phyloP scores from a whole-genome alignment of 257 asterid species.

The Jacaranda mimosifolia region DNA sequence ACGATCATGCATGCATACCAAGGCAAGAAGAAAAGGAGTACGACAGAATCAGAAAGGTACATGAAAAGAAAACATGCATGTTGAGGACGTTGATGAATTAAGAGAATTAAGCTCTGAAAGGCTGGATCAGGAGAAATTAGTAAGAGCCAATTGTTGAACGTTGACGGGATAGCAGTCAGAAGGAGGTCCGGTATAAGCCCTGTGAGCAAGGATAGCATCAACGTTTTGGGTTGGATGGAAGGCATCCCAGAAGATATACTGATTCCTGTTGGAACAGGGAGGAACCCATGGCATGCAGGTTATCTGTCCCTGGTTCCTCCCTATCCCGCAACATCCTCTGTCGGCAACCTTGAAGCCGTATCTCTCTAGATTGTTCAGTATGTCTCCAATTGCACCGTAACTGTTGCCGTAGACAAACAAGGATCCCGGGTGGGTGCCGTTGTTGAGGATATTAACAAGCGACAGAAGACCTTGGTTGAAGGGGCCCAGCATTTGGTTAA shows the following conservation, averaged over 20 bases:
- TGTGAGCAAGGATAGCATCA: slow-evolving; percentile 65
- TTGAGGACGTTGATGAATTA: no score
- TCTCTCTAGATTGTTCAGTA: slow-evolving; percentile 59
- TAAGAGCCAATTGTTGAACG: slow-evolving; percentile 71
- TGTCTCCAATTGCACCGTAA: slow-evolving; percentile 71
- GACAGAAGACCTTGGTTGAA: slow-evolving; percentile 70
- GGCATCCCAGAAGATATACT: slow-evolving; percentile 90
- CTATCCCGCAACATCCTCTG: slow-evolving; percentile 85
- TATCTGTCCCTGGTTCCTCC: slow-evolving; percentile 75
- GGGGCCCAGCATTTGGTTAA: slow-evolving; percentile 73
- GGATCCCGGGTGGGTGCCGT: slow-evolving; percentile 76
- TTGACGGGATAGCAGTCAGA: slow-evolving; percentile 72
- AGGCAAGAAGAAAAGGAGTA: no score
- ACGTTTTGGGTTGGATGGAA: slow-evolving; percentile 85
- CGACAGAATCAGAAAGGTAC: no score
- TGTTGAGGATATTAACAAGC: slow-evolving; percentile 69
- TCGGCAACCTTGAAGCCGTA: slow-evolving; percentile 72
- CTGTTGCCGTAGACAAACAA: slow-evolving; percentile 73
- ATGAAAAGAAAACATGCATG: no score
- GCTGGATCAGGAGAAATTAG: slow-evolving; percentile 43
- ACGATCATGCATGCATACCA: no score
- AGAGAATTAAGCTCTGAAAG: no score
- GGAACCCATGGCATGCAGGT: slow-evolving; percentile 70
- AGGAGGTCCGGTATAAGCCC: slow-evolving; percentile 77
- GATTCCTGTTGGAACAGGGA: slow-evolving; percentile 66